Evolutionary conservation across 75 land plant species (phyloP), one percentile per base, ranked within the genome.

Genomic region (Picea sitchensis): DNA sequence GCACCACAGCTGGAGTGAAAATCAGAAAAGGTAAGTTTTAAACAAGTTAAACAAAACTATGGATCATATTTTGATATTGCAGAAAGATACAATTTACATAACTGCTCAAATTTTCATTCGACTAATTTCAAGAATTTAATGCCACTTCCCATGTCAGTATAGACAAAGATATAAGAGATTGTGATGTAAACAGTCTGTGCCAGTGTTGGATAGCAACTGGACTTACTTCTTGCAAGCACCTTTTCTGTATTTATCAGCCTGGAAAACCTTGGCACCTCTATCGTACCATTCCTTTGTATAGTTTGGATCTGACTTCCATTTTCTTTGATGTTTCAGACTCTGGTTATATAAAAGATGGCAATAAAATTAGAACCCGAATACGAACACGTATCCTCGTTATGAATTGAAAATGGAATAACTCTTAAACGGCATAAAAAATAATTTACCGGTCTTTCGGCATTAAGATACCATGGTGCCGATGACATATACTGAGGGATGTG

Each of bases 401-500:
- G 17, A 9, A 23, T 38, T 51, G 56, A 56, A 76, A n/a, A 59
- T 56, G 31, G 18, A 20, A 56, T 1, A 21, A 2, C 3, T 1
- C 1, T 23, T 2, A 65, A 3, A 32, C 4, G 21, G 18, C 30
- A 8, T 20, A 2, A 26, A 13, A 31, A 69, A 56, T 56, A 21
- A n/a, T 75, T 15, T 80, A 84, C 86, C 78, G 88, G 88, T 79
- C 88, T 80, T 44, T 86, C 88, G 14, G 85, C 88, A 75, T 86
- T 86, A 31, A 86, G 85, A 77, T 86, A 86, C 88, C 88, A 86
- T 38, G 88, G 85, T 47, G 85, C 85, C 76, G 88, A 86, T 30
- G 88, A 86, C 88, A 86, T 86, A 73, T 86, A 86, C 82, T 86
- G 88, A 14, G 88, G 88, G 38, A 86, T 86, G 76, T 86, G 88